Conservation (phyloP, 73 alveolate species). For the Uronychia binucleata region DNA sequence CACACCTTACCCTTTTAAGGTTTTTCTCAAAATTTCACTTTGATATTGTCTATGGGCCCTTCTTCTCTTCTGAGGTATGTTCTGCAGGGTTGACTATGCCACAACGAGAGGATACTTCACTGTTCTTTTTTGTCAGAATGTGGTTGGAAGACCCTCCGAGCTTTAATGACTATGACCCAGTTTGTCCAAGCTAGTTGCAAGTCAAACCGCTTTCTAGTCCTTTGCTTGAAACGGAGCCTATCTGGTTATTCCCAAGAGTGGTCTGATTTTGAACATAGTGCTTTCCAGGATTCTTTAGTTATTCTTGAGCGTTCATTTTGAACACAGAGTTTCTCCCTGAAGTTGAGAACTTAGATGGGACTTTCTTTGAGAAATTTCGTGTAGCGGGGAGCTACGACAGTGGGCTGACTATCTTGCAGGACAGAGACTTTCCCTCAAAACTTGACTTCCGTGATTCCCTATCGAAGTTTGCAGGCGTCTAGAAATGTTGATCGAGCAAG, state of each 20-base stretch:
- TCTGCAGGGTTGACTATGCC: background rate
- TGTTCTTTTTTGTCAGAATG: background rate
- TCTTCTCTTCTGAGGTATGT: background rate
- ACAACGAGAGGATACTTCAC: background rate
- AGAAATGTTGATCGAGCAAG: background rate
- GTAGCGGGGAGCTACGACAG: background rate
- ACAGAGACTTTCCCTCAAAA: background rate
- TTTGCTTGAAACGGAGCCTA: no score
- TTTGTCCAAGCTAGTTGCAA: no score
- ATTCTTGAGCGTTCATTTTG: background rate
- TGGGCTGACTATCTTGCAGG: background rate
- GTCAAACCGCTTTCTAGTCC: no score
- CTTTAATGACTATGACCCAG: no score
- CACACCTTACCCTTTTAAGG: background rate
- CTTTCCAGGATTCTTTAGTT: background rate
- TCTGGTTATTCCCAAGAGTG: no score
- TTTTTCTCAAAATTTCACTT: background rate
- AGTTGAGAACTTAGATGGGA: background rate
- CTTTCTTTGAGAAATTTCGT: background rate
- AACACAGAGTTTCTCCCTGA: background rate
- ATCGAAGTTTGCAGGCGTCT: background rate
- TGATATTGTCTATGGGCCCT: background rate
- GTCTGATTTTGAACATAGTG: no score
- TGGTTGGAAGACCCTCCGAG: no score
- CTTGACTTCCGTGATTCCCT: background rate